Evolutionary conservation across 2,329 filamentous ascomycete genomes (phyloP), one percentile per base, ranked within the genome.

Genomic region (Cadophora malorum): DNA sequence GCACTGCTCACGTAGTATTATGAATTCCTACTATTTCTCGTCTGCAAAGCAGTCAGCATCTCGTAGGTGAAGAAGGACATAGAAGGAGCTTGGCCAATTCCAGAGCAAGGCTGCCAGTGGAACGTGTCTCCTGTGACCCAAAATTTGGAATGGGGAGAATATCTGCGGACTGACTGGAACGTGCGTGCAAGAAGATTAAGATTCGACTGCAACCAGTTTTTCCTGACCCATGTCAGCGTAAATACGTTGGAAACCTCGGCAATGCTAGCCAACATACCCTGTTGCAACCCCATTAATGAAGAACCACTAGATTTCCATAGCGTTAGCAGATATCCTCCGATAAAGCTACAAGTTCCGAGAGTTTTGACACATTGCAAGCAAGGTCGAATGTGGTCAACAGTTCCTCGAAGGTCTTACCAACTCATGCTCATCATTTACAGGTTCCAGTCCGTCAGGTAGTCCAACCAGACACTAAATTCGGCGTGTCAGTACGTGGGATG

Each of bases 231-330:
- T 52, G 16, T 49, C n/a, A 49, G 14, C 25, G 14, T 21, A 31
- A 49, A 67, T 12, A 1, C 9, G 5, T 28, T 28, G 28, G 3
- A 19, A 14, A 31, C 14, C 28, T 28, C 28, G 5, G 28, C 3
- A 28, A 28, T 28, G 28, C 28, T 28, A 52, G 21, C 12, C 23
- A 25, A 80, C 83, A 69, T 79, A 89, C 86, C 85, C 86, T 41
- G 84, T 84, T 9, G 85, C 86, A 25, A 94, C 87, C 0, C 92
- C 92, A 74, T 94, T 94, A 63, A 94, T 79, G 75, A 91, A 94
- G 21, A 94, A 83, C 92, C 92, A 95, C 41, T 45, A 16, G 41
- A 19, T 45, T 10, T 3, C 16, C 16, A 19, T 14, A 19, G 14
- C 3, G 8, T 45, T 19, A 45, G 41, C 16, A 45, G 10, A 45